Conservation (phyloP, 495 filamentous ascomycete species). For the Bombardia bombarda region DNA sequence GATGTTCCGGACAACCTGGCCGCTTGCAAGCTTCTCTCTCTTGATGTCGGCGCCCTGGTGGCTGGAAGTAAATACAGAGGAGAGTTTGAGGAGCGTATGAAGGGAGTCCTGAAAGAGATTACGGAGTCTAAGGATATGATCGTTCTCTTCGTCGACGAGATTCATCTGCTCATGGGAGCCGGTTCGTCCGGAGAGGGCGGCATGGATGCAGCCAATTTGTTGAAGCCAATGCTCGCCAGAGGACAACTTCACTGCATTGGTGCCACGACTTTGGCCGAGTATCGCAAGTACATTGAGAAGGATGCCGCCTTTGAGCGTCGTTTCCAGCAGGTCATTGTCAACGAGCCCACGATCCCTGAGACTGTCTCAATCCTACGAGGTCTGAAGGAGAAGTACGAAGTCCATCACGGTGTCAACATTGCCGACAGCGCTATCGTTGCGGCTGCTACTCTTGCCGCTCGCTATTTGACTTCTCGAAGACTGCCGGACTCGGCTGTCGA, state of each 20-base stretch:
- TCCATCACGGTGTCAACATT: conserved; percentile 96
- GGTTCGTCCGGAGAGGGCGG: conserved; percentile 89
- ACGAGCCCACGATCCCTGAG: conserved; percentile 80
- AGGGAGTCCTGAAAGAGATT: conserved; percentile 95
- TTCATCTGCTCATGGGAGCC: conserved; percentile 96
- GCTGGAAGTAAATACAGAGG: conserved; percentile 96
- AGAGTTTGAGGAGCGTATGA: conserved; percentile 98
- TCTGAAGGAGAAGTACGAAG: conserved; percentile 93
- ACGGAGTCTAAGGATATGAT: conserved; percentile 95
- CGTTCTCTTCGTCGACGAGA: conserved; percentile 95
- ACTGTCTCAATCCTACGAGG: conserved; percentile 96
- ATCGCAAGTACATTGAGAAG: conserved; percentile 98
- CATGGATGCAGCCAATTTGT: conserved; percentile 95
- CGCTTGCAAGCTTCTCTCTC: conserved; percentile 82
- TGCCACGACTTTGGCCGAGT: conserved; percentile 89
- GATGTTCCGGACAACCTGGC: conserved; percentile 96
- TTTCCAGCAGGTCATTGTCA: conserved; percentile 96
- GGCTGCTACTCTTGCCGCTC: conserved; percentile 78
- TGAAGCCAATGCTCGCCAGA: conserved; percentile 95
- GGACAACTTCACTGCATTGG: conserved; percentile 97
- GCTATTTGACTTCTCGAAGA: conserved; percentile 83
- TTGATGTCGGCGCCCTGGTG: conserved; percentile 91
- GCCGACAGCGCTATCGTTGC: conserved; percentile 86
- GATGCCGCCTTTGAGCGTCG: conserved; percentile 95
- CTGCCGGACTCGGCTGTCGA: conserved; percentile 96